These are phyloP conservation scores for Olyra latifolia DNA, from an alignment of 176 grass and related monocot genomes.

Conservation along the genomic window DNA sequence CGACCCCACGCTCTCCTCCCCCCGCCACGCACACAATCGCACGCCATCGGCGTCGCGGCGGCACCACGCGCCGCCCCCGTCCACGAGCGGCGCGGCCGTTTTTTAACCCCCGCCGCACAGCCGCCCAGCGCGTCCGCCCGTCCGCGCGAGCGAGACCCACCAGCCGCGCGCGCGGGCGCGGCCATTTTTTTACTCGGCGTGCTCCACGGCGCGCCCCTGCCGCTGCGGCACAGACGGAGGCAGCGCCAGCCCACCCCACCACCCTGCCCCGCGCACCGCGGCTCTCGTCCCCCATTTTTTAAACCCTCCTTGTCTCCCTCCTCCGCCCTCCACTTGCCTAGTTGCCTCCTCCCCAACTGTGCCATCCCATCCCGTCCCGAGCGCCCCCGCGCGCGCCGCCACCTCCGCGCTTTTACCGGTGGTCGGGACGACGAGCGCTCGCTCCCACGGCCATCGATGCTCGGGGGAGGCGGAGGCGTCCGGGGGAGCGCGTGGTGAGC, in stretches of 20 bases:
- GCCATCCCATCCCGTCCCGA: background rate
- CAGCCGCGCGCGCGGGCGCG: background rate
- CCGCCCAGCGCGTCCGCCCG: background rate
- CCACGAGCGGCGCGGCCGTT: background rate
- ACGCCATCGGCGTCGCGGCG: background rate
- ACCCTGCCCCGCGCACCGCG: constrained; percentile 13
- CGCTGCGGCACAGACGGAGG: constrained; percentile 7
- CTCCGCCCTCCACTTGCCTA: background rate
- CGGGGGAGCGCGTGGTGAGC: background rate
- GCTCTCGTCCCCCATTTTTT: constrained; percentile 15
- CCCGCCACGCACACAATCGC: background rate
- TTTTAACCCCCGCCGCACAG: no score
- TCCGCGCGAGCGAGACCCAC: background rate
- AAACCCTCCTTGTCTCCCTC: constrained; percentile 41
- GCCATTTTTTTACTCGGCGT: background rate
- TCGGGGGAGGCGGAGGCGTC: background rate
- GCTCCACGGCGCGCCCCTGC: background rate
- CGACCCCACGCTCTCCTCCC: background rate
- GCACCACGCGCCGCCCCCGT: background rate
- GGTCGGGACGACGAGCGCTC: background rate
- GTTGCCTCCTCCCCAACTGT: background rate
- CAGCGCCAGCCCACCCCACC: constrained; percentile 26
- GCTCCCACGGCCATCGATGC: background rate
- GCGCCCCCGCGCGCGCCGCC: background rate
- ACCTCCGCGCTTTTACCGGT: background rate